Evolutionary conservation across 2,329 filamentous ascomycete genomes (phyloP).

Genomic region (Ceratocystis colombiana): DNA sequence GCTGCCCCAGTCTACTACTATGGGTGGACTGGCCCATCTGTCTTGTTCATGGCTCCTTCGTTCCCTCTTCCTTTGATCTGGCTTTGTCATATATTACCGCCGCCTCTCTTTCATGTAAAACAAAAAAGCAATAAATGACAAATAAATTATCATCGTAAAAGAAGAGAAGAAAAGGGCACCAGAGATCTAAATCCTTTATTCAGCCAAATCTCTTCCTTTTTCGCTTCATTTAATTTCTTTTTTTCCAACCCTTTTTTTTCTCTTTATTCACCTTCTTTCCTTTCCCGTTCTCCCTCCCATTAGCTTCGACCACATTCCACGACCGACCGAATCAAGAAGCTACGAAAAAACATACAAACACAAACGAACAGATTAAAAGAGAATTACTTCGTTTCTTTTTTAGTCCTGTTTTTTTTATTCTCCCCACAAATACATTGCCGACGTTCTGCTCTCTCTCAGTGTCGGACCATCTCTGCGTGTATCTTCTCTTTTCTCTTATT

Average conservation of each 20-base stretch:
- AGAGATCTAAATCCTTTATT: not conserved
- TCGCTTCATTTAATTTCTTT: not conserved
- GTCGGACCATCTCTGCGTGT: not conserved
- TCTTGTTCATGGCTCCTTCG: not conserved
- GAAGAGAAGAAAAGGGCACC: not conserved
- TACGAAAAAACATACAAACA: not conserved
- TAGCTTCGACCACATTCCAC: conserved; percentile 2
- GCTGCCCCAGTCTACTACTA: no score
- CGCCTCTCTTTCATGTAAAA: not conserved
- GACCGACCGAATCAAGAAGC: not conserved
- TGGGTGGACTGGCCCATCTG: no score
- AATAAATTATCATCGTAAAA: not conserved
- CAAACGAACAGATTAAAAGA: not conserved
- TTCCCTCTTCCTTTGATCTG: not conserved
- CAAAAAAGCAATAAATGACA: not conserved
- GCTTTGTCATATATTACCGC: not conserved
- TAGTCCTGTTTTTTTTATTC: not conserved
- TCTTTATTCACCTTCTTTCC: not conserved
- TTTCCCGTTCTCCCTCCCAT: not conserved
- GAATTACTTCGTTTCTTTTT: not conserved
- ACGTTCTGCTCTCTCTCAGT: not conserved
- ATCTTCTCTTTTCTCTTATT: conserved; percentile 1
- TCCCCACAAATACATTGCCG: not conserved
- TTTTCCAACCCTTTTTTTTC: not conserved
- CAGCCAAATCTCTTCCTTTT: not conserved